Evolutionary conservation across 208 protist species (phyloP).

Genomic region (Leishmania tropica): DNA sequence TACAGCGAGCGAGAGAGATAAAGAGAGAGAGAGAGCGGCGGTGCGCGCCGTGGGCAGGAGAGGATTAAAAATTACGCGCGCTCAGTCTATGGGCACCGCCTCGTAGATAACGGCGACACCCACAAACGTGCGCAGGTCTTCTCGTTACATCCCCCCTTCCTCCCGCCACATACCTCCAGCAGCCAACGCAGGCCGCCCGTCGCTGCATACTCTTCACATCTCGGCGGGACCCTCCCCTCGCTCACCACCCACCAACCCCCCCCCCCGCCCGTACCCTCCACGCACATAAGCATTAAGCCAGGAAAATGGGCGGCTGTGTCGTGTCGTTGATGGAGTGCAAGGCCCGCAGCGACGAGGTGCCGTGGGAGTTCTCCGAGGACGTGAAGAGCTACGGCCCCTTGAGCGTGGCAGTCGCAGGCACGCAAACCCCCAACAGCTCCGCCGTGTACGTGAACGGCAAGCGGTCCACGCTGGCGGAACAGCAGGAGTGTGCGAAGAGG

Average conservation of each 20-base stretch:
- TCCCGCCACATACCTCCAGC: background rate
- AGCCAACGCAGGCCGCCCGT: background rate
- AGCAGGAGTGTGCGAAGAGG: conserved; percentile 10
- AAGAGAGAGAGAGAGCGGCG: too few species aligned
- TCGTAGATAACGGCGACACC: too few species aligned
- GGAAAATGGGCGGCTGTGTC: conserved; percentile 3
- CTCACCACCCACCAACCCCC: background rate
- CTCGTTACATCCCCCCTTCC: background rate
- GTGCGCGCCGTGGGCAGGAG: too few species aligned
- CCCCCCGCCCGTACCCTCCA: background rate
- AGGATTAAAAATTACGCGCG: too few species aligned
- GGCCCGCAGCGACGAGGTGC: conserved; percentile 19
- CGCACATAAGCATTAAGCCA: background rate
- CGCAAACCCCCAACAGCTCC: conserved; percentile 46
- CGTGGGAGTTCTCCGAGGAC: conserved; percentile 13
- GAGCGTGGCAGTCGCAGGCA: conserved; percentile 39
- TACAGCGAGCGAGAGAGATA: too few species aligned
- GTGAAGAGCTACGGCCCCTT: conserved; percentile 34
- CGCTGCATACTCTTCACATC: too few species aligned
- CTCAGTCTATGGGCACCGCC: too few species aligned
- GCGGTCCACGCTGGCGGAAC: conserved; percentile 4
- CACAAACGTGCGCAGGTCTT: too few species aligned
- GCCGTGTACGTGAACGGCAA: conserved; percentile 53
- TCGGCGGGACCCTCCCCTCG: background rate
- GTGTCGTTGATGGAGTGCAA: conserved; percentile 37